phyloP scores from a whole-genome alignment of 2,329 filamentous ascomycete species.

The Didymosphaeria variabile region DNA sequence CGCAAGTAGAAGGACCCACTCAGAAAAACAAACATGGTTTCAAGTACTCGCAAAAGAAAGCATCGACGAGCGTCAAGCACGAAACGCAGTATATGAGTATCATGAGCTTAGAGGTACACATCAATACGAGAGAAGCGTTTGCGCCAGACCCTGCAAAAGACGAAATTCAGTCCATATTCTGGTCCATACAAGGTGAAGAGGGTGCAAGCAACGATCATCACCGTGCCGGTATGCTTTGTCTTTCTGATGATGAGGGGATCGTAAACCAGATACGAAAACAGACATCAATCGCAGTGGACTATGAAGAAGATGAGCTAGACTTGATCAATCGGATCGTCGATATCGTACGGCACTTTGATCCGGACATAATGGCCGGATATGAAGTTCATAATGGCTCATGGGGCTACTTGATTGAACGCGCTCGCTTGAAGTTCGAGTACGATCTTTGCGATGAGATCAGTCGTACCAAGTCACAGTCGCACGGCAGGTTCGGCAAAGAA shows the following conservation, averaged over 20 bases:
- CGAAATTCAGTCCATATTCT: slow-evolving; percentile 87
- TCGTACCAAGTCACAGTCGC: slow-evolving; percentile 82
- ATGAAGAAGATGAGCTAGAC: slow-evolving; percentile 83
- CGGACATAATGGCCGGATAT: slow-evolving; percentile 92
- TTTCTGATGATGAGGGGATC: slow-evolving; percentile 70
- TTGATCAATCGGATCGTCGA: slow-evolving; percentile 86
- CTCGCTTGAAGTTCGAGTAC: slow-evolving; percentile 84
- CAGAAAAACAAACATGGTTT: slow-evolving; percentile 83
- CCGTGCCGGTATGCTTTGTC: slow-evolving; percentile 75
- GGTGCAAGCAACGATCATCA: slow-evolving; percentile 63
- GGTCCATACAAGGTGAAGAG: slow-evolving; percentile 84
- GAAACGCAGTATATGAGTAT: slow-evolving; percentile 95
- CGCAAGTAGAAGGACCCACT: slow-evolving; percentile 89
- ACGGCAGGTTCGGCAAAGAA: slow-evolving; percentile 85
- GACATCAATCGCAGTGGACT: slow-evolving; percentile 70
- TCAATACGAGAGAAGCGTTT: slow-evolving; percentile 82
- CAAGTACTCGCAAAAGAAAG: slow-evolving; percentile 82
- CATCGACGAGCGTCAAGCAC: slow-evolving; percentile 79
- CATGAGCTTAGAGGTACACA: slow-evolving; percentile 92
- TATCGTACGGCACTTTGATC: slow-evolving; percentile 83
- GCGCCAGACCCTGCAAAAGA: slow-evolving; percentile 91
- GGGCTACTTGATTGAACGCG: slow-evolving; percentile 94
- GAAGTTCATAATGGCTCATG: slow-evolving; percentile 94
- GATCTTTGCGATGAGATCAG: slow-evolving; percentile 92
- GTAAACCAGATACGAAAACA: slow-evolving; percentile 70